Base-by-base conservation (phyloP, 805 yeast species). In the Yarrowia keelungensis region DNA sequence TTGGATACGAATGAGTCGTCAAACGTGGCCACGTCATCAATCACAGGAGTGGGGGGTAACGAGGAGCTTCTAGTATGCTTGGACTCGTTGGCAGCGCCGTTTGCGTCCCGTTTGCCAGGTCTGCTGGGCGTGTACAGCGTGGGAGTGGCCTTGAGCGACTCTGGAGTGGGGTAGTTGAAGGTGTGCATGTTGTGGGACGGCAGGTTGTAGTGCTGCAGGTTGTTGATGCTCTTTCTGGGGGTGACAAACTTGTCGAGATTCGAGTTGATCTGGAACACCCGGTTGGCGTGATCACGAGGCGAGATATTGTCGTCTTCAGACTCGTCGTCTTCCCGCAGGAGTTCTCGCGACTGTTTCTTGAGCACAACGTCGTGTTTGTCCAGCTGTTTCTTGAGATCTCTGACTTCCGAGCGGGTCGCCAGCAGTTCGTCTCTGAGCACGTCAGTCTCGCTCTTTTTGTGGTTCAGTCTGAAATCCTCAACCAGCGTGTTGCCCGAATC, bases 81-180 rank as follows among this genome's bases (percentile, higher is more conserved):
- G 2, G 65, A 59, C 22, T 41, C 62, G 43, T 19, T 38, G 8
- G 43, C 43, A 2, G 59, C 16, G 10, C 16, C 12, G 19, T 10
- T 16, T 16, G 14, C 26, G 8, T n/a, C 56, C 14, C 56, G 12
- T 8, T 45, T 59, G 3, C 65, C 51, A 10, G 65, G 51, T 14
- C 46, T 32, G 14, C 51, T 43, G 16, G 65, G 65, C 3, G 65
- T 59, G 43, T 59, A 59, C 11, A 59, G 35, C 35, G 42, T 45
- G 3, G 65, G 51, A 5, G 65, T 43, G 35, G 46, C 47, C 22
- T 36, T 43, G 41, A 59, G 42, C 4, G 65, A 59, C 50, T 59
- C 65, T 22, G 65, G 65, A 12, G 65, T 59, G 12, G 65, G 65
- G 16, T 59, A 59, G 51, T 43, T 36, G 58, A 51, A 49, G 7